Percentiles rank a stretch among this genome's conserved stretches.
Evolutionary conservation across 78 protist species (phyloP).

Genomic region (slime mould (Dictyostelium discoideum)): DNA sequence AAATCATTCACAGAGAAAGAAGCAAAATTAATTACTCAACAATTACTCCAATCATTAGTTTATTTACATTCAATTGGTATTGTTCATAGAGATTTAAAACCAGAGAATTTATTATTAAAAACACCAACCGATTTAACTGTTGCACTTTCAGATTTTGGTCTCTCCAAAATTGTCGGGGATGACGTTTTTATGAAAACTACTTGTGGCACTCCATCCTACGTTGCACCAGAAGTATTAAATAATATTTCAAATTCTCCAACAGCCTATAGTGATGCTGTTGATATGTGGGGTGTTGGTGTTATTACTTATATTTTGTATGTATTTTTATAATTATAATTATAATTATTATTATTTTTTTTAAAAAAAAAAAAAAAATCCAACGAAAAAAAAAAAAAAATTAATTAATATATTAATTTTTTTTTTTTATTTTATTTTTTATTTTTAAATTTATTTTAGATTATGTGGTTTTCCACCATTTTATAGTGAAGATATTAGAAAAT

Average conservation of each 20-base stretch:
- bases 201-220: constrained; percentile 90
- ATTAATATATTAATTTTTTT: not conserved
- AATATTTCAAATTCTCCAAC: constrained; percentile 32
- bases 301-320: constrained; percentile 78
- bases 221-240: constrained; percentile 84
- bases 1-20: constrained; percentile 86
- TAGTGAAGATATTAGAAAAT: constrained; percentile 52
- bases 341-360: not conserved
- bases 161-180: constrained; percentile 63
- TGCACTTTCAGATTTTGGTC: constrained; percentile 91
- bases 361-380: too few relatives aligned
- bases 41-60: constrained; percentile 78
- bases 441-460: not conserved
- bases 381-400: too few relatives aligned
- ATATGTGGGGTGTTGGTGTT: constrained; percentile 88
- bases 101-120: constrained; percentile 87
- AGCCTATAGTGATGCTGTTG: constrained; percentile 77
- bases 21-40: constrained; percentile 74
- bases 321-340: not conserved
- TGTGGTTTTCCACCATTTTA: constrained; percentile 84
- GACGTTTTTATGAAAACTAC: constrained; percentile 82
- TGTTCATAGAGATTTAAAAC: constrained; percentile 93
- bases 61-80: constrained; percentile 89
- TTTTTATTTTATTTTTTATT: not conserved
- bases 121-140: constrained; percentile 41